A percentile compares a stretch with the other conserved stretches of the same genome.
phyloP scores from a whole-genome alignment of 805 yeast species.

The Scheffersomyces amazonensis region DNA sequence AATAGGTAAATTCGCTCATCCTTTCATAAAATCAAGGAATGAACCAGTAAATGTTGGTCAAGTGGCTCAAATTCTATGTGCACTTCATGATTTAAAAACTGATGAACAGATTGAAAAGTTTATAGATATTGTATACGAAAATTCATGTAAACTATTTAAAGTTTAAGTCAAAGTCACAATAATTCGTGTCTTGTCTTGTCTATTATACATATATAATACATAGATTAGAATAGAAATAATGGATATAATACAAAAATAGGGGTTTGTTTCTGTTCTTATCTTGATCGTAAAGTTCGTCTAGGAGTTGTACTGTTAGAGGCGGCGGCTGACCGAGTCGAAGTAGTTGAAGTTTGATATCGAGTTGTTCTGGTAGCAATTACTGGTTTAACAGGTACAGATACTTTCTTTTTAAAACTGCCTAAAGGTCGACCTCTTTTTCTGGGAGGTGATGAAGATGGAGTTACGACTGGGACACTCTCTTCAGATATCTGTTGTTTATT shows the following conservation, averaged over 20 bases:
- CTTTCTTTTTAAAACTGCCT: constrained; percentile 6
- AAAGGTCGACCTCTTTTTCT: constrained; percentile 10
- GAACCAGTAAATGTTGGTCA: constrained; percentile 88
- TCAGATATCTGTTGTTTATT: no score
- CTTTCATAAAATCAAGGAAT: constrained; percentile 77
- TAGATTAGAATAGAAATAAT: neutral
- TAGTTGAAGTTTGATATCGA: neutral
- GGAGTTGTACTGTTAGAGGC: no score
- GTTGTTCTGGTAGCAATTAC: neutral
- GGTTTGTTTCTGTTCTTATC: neutral
- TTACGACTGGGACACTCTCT: constrained; percentile 4
- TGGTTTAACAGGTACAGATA: neutral
- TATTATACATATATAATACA: constrained; percentile 3
- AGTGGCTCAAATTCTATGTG: constrained; percentile 56
- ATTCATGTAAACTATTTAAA: constrained; percentile 31
- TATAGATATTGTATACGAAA: constrained; percentile 33
- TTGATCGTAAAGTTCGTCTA: neutral
- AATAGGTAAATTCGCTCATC: constrained; percentile 29
- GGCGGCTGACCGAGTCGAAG: no score
- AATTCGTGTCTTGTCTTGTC: constrained; percentile 6
- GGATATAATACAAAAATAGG: neutral
- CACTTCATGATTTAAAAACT: constrained; percentile 24
- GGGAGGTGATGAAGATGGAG: neutral
- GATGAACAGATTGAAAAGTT: constrained; percentile 28
- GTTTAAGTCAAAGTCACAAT: neutral